Conservation (phyloP, 2,329 filamentous ascomycete genomes). For the Cordyceps cateniannulata region DNA sequence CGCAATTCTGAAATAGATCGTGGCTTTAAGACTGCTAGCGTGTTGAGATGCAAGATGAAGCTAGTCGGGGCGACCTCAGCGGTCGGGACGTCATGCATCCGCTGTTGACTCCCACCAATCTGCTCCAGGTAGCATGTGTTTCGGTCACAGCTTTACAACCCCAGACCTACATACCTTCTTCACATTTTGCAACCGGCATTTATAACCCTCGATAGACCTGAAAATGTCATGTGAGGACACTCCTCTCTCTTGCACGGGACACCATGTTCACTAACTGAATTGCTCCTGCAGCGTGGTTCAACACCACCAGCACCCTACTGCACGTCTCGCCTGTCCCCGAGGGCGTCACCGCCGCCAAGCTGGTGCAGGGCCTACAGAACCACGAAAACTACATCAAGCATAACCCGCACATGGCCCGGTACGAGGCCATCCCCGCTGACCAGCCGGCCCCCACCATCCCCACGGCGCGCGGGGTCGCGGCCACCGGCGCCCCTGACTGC, state of each 20-base stretch:
- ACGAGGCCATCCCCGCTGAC: slow-evolving; percentile 29
- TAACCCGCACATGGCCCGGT: slow-evolving; percentile 44
- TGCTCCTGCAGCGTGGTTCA: slow-evolving; percentile 32
- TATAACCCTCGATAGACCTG: too few relatives aligned
- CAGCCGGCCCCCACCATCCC: slow-evolving; percentile 25
- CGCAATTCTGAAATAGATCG: not conserved
- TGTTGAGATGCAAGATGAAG: not conserved
- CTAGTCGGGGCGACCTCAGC: not conserved
- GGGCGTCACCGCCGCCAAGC: slow-evolving; percentile 27
- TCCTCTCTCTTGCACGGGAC: not conserved
- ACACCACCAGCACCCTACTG: slow-evolving; percentile 33
- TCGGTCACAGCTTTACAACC: not conserved
- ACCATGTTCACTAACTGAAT: too few relatives aligned
- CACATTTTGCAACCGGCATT: too few relatives aligned
- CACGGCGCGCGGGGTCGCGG: slow-evolving; percentile 19
- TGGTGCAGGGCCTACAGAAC: slow-evolving; percentile 42
- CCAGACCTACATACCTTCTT: too few relatives aligned
- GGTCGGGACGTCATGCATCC: not conserved
- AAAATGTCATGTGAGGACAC: slow-evolving; percentile 9
- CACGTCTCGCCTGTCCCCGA: slow-evolving; percentile 39
- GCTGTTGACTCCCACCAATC: too few relatives aligned
- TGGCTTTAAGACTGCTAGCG: not conserved
- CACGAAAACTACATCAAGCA: slow-evolving; percentile 45
- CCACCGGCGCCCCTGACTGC: slow-evolving; percentile 25
- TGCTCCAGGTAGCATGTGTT: too few relatives aligned